Evolutionary conservation across 441 rosid species (phyloP).

Genomic region (Melastoma candidum): DNA sequence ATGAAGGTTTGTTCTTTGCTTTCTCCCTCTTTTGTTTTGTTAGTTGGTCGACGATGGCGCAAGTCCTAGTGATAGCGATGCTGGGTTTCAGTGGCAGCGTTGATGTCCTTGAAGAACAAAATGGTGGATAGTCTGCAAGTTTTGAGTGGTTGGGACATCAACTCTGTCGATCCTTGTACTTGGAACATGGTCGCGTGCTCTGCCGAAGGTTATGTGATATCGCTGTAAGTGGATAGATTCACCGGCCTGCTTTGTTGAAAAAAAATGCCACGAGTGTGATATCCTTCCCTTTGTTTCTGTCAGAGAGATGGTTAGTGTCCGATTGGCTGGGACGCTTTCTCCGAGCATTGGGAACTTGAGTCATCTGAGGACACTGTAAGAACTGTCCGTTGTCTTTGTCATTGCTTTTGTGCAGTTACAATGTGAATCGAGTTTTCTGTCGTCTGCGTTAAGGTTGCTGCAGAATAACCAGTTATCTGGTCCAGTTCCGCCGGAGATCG

Average conservation of each 20-base stretch:
- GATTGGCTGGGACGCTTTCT: conserved; percentile 68
- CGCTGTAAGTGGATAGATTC: conserved; percentile 43
- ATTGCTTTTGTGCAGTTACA: too few relatives aligned
- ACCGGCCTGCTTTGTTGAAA: neutral
- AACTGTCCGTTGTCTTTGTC: neutral
- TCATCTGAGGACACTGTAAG: conserved; percentile 68
- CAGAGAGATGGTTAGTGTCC: conserved; percentile 71
- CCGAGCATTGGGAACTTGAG: conserved; percentile 63
- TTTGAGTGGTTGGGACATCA: conserved; percentile 84
- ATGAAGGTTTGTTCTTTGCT: conserved; percentile 41
- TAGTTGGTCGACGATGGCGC: neutral
- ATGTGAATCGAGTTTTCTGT: neutral
- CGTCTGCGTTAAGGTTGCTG: conserved; percentile 35
- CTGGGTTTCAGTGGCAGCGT: conserved; percentile 52
- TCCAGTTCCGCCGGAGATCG: conserved; percentile 59
- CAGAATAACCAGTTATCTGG: conserved; percentile 63
- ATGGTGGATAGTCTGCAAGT: conserved; percentile 52
- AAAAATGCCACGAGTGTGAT: neutral
- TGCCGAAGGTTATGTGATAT: conserved; percentile 55
- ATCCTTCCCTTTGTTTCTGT: conserved; percentile 7
- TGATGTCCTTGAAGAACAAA: conserved; percentile 76
- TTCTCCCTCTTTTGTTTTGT: neutral
- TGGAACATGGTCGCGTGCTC: conserved; percentile 97
- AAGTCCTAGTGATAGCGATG: neutral
- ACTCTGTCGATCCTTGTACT: conserved; percentile 96